phyloP scores from a whole-genome alignment of 139 green algal genomes.

The Spirogloea muscicola region DNA sequence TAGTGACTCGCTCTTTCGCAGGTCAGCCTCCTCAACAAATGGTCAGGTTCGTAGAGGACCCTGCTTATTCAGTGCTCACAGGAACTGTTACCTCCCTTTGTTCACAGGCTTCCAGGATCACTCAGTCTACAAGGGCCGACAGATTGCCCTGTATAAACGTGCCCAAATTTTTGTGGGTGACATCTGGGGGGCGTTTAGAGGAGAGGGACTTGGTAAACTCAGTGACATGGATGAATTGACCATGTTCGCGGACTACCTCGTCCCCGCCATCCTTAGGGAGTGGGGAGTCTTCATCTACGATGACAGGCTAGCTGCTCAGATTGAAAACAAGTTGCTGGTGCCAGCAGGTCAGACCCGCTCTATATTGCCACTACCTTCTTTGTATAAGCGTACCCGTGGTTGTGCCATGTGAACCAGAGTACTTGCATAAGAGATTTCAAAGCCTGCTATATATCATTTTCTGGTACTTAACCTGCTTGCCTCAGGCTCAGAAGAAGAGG shows the following conservation, averaged over 20 bases:
- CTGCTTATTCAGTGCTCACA: neutral
- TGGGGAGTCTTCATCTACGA: conserved; percentile 33
- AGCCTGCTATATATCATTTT: neutral
- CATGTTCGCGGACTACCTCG: conserved; percentile 89
- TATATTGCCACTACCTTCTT: neutral
- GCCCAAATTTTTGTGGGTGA: conserved; percentile 93
- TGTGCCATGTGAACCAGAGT: neutral
- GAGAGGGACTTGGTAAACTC: conserved; percentile 68
- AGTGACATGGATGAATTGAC: conserved; percentile 77
- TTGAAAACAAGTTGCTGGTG: conserved; percentile 1
- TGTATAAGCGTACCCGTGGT: neutral
- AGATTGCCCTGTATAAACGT: conserved; percentile 92
- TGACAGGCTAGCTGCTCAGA: neutral
- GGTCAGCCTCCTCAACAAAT: conserved; percentile 5
- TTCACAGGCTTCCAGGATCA: conserved; percentile 79
- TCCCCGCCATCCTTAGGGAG: conserved; percentile 39
- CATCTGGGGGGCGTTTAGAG: conserved; percentile 79
- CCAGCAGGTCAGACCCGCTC: neutral
- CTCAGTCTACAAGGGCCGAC: conserved; percentile 63
- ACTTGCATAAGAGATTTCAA: neutral
- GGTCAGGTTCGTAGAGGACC: neutral
- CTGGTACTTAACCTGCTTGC: neutral
- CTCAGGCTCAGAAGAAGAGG: conserved; percentile 36
- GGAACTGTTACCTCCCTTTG: neutral
- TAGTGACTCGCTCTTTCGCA: conserved; percentile 57